These are phyloP conservation scores for Rheum nobile DNA, from an alignment of 148 eudicot species.

Conservation along the genomic window DNA sequence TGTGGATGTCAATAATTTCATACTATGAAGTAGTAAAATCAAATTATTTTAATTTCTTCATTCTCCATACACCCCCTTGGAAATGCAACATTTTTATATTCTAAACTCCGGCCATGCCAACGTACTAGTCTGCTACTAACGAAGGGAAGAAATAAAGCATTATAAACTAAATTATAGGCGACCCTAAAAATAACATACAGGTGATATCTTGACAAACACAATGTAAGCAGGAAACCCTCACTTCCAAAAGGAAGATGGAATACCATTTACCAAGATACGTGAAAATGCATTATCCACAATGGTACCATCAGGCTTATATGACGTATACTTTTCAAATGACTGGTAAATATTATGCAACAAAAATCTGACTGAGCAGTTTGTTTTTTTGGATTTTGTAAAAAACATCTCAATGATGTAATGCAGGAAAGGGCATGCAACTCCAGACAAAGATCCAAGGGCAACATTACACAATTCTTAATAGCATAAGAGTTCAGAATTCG, in stretches of 20 bases:
- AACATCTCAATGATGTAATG: background rate
- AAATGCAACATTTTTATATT: background rate
- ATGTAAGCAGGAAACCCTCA: background rate
- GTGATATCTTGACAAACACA: background rate
- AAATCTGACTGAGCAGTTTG: background rate
- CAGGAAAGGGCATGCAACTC: background rate
- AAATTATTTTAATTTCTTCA: background rate
- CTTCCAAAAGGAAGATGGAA: background rate
- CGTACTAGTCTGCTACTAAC: background rate
- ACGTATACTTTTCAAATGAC: background rate
- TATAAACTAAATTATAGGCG: background rate
- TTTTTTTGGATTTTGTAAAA: background rate
- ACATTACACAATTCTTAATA: background rate
- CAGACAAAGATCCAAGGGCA: background rate
- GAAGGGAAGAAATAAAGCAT: background rate
- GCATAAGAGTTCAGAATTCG: background rate
- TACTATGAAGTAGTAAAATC: background rate
- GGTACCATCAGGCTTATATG: background rate
- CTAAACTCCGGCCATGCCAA: background rate
- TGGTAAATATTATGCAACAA: background rate
- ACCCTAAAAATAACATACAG: background rate
- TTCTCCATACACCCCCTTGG: background rate
- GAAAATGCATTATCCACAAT: background rate
- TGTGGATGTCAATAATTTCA: background rate
- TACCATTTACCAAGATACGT: background rate